These are phyloP conservation scores for Macrocybe gigantea DNA, from an alignment of 768 basidiomycete genomes.

Conservation along the genomic window DNA sequence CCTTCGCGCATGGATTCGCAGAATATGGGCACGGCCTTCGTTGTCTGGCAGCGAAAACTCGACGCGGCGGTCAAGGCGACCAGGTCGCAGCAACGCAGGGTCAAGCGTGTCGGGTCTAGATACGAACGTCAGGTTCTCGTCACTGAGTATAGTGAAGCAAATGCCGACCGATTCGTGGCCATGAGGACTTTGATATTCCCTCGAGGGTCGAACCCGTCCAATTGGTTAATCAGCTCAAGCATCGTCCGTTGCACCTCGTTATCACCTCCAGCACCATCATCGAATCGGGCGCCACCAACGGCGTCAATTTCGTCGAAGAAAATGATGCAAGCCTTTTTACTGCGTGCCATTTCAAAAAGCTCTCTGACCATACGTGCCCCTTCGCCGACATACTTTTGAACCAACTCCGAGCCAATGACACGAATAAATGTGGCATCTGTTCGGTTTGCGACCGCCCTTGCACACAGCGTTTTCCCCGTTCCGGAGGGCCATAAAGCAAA, in stretches of 20 bases:
- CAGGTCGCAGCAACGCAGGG: slow-evolving; percentile 92
- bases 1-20: slow-evolving; percentile 96
- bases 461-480: slow-evolving; percentile 98
- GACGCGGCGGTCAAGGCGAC: slow-evolving; percentile 93
- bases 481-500: slow-evolving; percentile 94
- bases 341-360: slow-evolving; percentile 97
- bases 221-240: slow-evolving; percentile 97
- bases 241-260: slow-evolving; percentile 99
- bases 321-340: slow-evolving; percentile 99
- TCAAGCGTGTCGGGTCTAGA: slow-evolving; percentile 94
- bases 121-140: slow-evolving; percentile 3
- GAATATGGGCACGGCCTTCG: slow-evolving; percentile 94
- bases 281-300: slow-evolving; percentile 95
- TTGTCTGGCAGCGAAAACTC: slow-evolving; percentile 94
- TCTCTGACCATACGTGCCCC: slow-evolving; percentile 99
- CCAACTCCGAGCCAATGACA: slow-evolving; percentile 97
- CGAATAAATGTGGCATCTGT: slow-evolving; percentile 99
- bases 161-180: slow-evolving; percentile 88
- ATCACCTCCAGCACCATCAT: slow-evolving; percentile 97
- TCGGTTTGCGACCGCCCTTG: slow-evolving; percentile 95
- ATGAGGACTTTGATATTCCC: slow-evolving; percentile 99
- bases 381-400: slow-evolving; percentile 99
- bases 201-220: slow-evolving; percentile 97
- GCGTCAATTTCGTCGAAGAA: slow-evolving; percentile 99
- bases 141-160: slow-evolving; percentile 4